phyloP scores from a whole-genome alignment of 805 yeast species.

The Ogataea pini region DNA sequence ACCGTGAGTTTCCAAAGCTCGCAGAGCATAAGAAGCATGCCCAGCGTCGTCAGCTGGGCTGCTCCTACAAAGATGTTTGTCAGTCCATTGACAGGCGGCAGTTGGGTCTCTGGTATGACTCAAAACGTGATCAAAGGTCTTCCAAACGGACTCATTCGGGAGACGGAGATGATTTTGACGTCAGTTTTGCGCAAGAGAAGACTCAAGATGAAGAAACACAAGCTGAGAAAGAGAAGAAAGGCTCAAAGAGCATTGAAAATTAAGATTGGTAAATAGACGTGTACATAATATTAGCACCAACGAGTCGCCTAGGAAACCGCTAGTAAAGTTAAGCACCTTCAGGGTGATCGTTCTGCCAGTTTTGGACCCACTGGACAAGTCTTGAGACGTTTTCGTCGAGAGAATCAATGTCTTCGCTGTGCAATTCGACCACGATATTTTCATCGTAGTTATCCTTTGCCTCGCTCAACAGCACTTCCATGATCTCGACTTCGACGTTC shows the following conservation, averaged over 20 bases:
- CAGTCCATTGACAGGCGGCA: background rate
- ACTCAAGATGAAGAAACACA: conserved; percentile 97
- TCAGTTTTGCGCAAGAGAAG: conserved; percentile 83
- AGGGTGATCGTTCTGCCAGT: conserved; percentile 71
- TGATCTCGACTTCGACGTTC: conserved; percentile 93
- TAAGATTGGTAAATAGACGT: conserved; percentile 50
- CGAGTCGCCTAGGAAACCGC: too few species aligned
- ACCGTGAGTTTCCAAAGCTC: background rate
- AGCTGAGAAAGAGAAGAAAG: conserved; percentile 95
- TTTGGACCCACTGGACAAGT: conserved; percentile 68
- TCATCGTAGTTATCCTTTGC: conserved; percentile 81
- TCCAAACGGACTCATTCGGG: conserved; percentile 11
- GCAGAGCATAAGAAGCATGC: background rate
- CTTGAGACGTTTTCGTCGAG: conserved; percentile 83
- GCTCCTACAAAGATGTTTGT: background rate
- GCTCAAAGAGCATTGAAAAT: conserved; percentile 81
- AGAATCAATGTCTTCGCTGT: conserved; percentile 70
- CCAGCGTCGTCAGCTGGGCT: background rate
- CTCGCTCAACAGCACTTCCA: conserved; percentile 87
- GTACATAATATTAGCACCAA: conserved; percentile 7
- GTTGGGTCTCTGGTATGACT: conserved; percentile 11
- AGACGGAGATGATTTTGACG: conserved; percentile 45
- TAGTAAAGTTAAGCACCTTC: conserved; percentile 58
- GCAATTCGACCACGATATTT: conserved; percentile 78
- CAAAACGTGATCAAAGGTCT: conserved; percentile 8